Percentiles rank a stretch among this genome's conserved stretches.
Evolutionary conservation across 257 asterid genomes (phyloP).

Genomic region (Prunella vulgaris): DNA sequence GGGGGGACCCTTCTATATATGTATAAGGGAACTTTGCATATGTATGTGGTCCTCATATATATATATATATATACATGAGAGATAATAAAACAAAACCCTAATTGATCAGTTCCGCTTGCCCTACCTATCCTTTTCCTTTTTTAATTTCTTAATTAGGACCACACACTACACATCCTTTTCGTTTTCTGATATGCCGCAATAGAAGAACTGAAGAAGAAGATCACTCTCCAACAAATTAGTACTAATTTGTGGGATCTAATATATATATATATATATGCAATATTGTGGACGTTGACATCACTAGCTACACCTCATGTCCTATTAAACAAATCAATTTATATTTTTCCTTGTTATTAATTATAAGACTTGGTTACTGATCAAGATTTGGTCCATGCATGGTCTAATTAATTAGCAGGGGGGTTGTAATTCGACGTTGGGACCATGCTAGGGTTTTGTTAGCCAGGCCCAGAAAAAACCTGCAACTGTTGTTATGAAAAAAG

Average conservation of each 20-base stretch:
- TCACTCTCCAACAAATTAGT: slow-evolving; percentile 14
- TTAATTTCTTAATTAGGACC: slow-evolving; percentile 23
- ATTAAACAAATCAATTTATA: slow-evolving; percentile 19
- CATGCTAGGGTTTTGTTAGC: no score
- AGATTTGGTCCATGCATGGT: no score
- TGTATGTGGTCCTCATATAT: slow-evolving; percentile 7
- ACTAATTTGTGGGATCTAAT: slow-evolving; percentile 38
- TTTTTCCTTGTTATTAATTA: background rate
- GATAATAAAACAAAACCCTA: slow-evolving; percentile 27
- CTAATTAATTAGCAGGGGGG: no score
- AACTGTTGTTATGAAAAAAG: no score
- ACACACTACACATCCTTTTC: slow-evolving; percentile 1
- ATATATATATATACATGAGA: background rate
- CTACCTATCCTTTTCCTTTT: background rate
- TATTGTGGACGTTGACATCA: slow-evolving; percentile 29
- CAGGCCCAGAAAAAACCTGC: no score
- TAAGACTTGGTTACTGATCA: background rate
- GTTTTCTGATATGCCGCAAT: background rate
- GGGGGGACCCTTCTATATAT: slow-evolving; percentile 25
- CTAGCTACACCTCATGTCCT: slow-evolving; percentile 34
- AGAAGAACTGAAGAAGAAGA: slow-evolving; percentile 7
- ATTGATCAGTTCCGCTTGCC: background rate
- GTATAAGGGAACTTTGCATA: slow-evolving; percentile 16
- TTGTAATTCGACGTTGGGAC: no score
- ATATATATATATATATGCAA: no score